These are phyloP conservation scores for Lasiodiplodia hormozganensis DNA, from an alignment of 2,329 filamentous ascomycete species.

Conservation along the genomic window DNA sequence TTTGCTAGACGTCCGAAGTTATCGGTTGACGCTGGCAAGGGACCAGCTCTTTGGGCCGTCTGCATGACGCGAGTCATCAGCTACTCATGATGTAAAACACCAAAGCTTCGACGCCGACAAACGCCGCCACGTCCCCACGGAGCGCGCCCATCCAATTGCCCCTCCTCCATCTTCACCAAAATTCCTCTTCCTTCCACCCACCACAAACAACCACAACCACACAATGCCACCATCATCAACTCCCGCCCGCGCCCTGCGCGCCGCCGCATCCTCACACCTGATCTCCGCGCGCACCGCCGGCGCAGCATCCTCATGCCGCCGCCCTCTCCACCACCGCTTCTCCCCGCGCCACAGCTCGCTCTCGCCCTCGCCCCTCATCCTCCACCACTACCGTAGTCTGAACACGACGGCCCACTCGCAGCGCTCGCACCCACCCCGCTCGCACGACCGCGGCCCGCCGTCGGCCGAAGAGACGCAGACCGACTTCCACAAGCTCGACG, in stretches of 20 bases:
- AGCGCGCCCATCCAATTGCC: background rate
- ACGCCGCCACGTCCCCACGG: background rate
- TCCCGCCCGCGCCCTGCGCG: constrained; percentile 4
- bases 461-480: constrained; percentile 69
- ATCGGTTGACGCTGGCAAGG: background rate
- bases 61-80: constrained; percentile 20
- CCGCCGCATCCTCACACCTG: background rate
- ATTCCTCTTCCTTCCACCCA: background rate
- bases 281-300: background rate
- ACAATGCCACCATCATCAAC: constrained; percentile 11
- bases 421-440: constrained; percentile 46
- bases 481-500: constrained; percentile 78
- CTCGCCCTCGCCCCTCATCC: background rate
- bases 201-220: background rate
- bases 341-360: background rate
- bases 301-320: no score
- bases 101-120: constrained; percentile 8
- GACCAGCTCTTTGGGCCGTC: background rate
- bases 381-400: no score
- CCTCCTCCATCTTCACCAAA: background rate
- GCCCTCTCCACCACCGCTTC: background rate
- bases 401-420: background rate
- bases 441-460: constrained; percentile 66
- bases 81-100: constrained; percentile 21
- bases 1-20: constrained; percentile 1